Evolutionary conservation across 2,329 filamentous ascomycete genomes (phyloP).

Genomic region (Colletotrichum sp.): DNA sequence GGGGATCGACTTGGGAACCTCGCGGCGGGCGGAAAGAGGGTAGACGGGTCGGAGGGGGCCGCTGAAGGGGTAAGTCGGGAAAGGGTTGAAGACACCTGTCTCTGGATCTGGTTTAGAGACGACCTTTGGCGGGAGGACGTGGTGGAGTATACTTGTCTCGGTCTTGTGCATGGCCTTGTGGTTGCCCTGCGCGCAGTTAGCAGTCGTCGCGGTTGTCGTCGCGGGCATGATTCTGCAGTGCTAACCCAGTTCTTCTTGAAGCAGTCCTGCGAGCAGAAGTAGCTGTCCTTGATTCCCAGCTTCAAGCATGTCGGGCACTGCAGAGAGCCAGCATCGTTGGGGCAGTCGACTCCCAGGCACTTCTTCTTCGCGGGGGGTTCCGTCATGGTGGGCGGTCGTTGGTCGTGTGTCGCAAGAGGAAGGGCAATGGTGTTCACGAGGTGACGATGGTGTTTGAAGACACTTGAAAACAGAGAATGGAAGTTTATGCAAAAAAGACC

Average conservation of each 20-base stretch:
- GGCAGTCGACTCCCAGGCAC: conserved; percentile 84
- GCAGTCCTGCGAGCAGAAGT: conserved; percentile 97
- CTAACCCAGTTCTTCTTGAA: conserved; percentile 98
- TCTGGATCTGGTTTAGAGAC: conserved; percentile 92
- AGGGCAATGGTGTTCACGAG: not conserved
- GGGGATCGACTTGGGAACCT: conserved; percentile 79
- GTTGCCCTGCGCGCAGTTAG: conserved; percentile 59
- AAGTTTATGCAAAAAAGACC: not conserved
- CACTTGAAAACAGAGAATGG: not conserved
- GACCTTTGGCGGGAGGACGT: conserved; percentile 77
- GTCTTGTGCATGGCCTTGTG: conserved; percentile 89
- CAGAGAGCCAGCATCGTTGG: conserved; percentile 82
- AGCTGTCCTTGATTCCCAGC: conserved; percentile 84
- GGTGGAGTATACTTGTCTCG: conserved; percentile 76
- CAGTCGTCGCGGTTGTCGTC: conserved; percentile 3
- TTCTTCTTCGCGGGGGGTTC: conserved; percentile 65
- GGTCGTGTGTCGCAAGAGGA: not conserved
- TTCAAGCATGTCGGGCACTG: conserved; percentile 97
- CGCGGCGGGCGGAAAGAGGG: conserved; percentile 74
- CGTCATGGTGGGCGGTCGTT: conserved; percentile 41
- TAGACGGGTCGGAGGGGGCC: conserved; percentile 87
- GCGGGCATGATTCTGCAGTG: conserved; percentile 3
- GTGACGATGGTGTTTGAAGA: not conserved
- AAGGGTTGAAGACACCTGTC: conserved; percentile 90
- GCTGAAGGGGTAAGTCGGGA: conserved; percentile 84